phyloP scores from a whole-genome alignment of 2,329 filamentous ascomycete species.

The Delphinella strobiligena region DNA sequence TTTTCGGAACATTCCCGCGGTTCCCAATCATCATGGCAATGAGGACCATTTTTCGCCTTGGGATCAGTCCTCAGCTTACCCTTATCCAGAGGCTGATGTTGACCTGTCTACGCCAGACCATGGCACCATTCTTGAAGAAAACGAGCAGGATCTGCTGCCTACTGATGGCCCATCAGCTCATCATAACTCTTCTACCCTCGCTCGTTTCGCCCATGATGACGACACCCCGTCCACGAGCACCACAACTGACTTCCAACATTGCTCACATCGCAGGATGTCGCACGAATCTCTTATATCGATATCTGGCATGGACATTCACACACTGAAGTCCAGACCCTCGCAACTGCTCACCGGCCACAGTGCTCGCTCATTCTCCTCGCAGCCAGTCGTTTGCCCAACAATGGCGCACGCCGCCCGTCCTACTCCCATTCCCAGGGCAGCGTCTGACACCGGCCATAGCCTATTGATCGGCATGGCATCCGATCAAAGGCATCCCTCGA shows the following conservation, averaged over 20 bases:
- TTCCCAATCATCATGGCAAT: conserved; percentile 6
- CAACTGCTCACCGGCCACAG: conserved; percentile 53
- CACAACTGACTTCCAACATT: conserved; percentile 20
- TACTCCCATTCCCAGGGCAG: conserved; percentile 27
- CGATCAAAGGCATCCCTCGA: conserved; percentile 24
- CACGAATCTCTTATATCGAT: conserved; percentile 86
- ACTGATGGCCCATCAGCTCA: conserved; percentile 2
- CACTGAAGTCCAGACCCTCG: conserved; percentile 58
- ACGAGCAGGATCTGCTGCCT: conserved; percentile 6
- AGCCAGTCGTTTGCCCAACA: conserved; percentile 29
- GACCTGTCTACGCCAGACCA: conserved; percentile 1
- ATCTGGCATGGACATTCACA: conserved; percentile 76
- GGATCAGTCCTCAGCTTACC: conserved; percentile 1
- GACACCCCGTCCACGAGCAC: conserved; percentile 7
- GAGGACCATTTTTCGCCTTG: conserved; percentile 4
- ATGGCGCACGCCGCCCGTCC: conserved; percentile 21
- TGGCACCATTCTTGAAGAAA: conserved; percentile 8
- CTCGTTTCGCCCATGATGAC: conserved; percentile 9
- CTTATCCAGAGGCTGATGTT: conserved; percentile 5
- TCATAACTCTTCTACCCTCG: conserved; percentile 1
- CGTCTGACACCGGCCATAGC: conserved; percentile 16
- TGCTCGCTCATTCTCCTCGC: conserved; percentile 34
- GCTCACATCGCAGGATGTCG: conserved; percentile 54
- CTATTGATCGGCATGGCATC: conserved; percentile 22
- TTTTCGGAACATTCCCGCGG: conserved; percentile 10